phyloP scores from a whole-genome alignment of 2,329 filamentous ascomycete species.

The Metarhizium sp. region DNA sequence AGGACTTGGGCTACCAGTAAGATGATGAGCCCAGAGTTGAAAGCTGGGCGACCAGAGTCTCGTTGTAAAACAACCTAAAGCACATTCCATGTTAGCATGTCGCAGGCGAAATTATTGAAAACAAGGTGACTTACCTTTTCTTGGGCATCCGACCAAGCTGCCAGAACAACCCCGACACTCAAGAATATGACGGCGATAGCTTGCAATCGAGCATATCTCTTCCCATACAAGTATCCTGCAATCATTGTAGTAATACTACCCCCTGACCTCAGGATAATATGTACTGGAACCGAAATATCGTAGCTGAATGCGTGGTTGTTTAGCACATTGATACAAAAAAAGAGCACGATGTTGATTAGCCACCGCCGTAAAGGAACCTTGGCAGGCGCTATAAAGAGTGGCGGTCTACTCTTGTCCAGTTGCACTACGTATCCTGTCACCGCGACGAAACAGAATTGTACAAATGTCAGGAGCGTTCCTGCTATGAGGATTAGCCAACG shows the following conservation, averaged over 20 bases:
- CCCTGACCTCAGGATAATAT: conserved; percentile 92
- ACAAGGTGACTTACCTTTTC: conserved; percentile 54
- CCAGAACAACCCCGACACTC: conserved; percentile 76
- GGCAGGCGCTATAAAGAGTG: conserved; percentile 66
- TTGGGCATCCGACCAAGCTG: conserved; percentile 82
- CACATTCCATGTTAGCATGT: background rate
- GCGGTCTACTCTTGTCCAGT: conserved; percentile 56
- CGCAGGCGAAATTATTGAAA: background rate
- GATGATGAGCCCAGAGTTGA: conserved; percentile 62
- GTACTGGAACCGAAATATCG: conserved; percentile 89
- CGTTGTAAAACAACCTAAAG: background rate
- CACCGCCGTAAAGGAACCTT: conserved; percentile 77
- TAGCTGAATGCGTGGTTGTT: conserved; percentile 99
- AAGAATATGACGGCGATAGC: conserved; percentile 72
- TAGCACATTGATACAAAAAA: conserved; percentile 87
- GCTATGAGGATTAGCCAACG: conserved; percentile 6
- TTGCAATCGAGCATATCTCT: conserved; percentile 72
- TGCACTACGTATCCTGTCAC: conserved; percentile 68
- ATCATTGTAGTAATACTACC: conserved; percentile 93
- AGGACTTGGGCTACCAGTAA: conserved; percentile 82
- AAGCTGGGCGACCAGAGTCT: conserved; percentile 17
- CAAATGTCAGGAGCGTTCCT: conserved; percentile 82
- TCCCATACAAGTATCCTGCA: conserved; percentile 81
- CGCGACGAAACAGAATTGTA: conserved; percentile 79
- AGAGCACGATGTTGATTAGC: conserved; percentile 80